Base-by-base conservation (phyloP, 306 rosid genomes). In the Trifolium subterraneum region DNA sequence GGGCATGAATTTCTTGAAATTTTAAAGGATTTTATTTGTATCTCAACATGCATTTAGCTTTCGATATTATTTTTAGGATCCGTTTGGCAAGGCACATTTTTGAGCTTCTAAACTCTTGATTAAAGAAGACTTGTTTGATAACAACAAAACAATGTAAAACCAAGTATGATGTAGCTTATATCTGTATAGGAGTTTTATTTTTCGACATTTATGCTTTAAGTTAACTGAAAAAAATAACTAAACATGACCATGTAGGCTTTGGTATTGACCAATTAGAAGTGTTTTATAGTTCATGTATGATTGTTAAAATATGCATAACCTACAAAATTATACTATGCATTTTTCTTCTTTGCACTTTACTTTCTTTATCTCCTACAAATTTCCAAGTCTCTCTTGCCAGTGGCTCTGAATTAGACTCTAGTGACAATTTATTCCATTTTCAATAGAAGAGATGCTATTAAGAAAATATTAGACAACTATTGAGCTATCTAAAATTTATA, bases 231-330 rank as follows among this genome's bases (percentile, higher is more conserved):
- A 64, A 66, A 18, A 51, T 23, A 27, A 65, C 67, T 23, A 56
- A 14, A 60, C 56, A 52, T 15, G 66, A 51, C 1, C 9, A 5
- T 75, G 31, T 42, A 8, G 45, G 18, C 73, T 41, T 52, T 64
- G 56, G 36, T 75, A 66, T 31, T 75, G 35, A 66, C 58, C 31
- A 75, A 25, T 33, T 48, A 65, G 31, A 64, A 75, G 52, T 65
- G 8, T 54, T 54, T 23, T 54, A 10, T 19, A 54, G 38, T 54
- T 8, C 14, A 22, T 11, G 8, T 55, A 4, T 22, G 33, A 22
- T 22, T 20, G 62, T 22, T 10, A 10, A 22, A 22, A 4, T 55
- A 22, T 10, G 33, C 33, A 55, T 51, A 51, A 3, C 1, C 59
- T 51, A 51, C 59, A 9, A 8, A 51, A 51, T 51, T 51, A 19